Conservation (phyloP, 768 basidiomycete species). For the Phanerochaete carnosa region DNA sequence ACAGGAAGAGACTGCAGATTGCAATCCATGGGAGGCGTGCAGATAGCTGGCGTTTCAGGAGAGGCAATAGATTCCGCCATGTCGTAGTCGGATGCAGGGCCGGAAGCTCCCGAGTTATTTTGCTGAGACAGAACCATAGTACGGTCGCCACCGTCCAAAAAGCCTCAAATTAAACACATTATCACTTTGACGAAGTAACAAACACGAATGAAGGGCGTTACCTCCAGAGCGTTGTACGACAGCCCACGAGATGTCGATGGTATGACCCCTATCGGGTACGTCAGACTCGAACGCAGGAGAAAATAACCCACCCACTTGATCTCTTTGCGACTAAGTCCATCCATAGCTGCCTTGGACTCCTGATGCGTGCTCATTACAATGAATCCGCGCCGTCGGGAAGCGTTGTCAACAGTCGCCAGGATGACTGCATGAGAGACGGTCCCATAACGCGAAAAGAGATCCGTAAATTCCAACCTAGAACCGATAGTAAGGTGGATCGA, state of each 20-base stretch:
- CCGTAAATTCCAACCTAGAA: constrained; percentile 50
- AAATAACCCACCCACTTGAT: constrained; percentile 48
- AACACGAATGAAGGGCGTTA: constrained; percentile 19
- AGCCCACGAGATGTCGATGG: constrained; percentile 82
- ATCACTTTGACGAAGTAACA: not conserved
- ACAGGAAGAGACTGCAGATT: not conserved
- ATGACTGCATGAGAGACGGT: constrained; percentile 75
- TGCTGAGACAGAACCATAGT: constrained; percentile 49
- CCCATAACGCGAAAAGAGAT: constrained; percentile 62
- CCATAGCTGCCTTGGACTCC: constrained; percentile 70
- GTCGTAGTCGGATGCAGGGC: constrained; percentile 27
- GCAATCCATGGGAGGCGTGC: constrained; percentile 15
- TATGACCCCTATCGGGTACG: constrained; percentile 52
- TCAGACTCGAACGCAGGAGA: not conserved
- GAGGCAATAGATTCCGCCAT: constrained; percentile 24
- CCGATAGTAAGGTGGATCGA: not conserved
- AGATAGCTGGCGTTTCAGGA: constrained; percentile 15
- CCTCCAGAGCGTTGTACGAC: constrained; percentile 86
- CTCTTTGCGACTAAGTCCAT: constrained; percentile 60
- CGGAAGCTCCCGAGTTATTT: constrained; percentile 32
- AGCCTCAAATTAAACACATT: constrained; percentile 41
- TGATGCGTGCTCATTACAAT: constrained; percentile 75
- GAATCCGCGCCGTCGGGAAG: constrained; percentile 80
- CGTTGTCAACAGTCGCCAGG: constrained; percentile 79
- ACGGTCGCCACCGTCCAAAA: constrained; percentile 80